A percentile compares a stretch with the other conserved stretches of the same genome.
These are phyloP conservation scores for Coemansia biformis DNA, from an alignment of 192 early-diverging fungal species.

Conservation along the genomic window DNA sequence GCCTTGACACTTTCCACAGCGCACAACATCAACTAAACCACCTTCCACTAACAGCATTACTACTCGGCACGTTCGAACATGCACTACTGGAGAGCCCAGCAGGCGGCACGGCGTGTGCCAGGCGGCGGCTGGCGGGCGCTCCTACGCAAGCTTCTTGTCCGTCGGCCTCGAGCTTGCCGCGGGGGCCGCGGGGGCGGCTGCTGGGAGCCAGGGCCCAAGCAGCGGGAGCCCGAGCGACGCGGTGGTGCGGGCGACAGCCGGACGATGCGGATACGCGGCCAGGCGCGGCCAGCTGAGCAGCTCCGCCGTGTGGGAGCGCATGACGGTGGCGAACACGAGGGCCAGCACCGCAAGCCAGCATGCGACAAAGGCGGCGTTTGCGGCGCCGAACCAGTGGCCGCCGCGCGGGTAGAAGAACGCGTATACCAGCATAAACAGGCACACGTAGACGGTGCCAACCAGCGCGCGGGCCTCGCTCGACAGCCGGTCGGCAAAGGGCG, in stretches of 20 bases:
- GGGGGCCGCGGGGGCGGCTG: slow-evolving; percentile 19
- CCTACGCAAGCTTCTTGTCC: slow-evolving; percentile 30
- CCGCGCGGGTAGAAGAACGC: slow-evolving; percentile 51
- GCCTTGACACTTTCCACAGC: no score
- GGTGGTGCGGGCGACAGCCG: slow-evolving; percentile 32
- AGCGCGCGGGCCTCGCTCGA: slow-evolving; percentile 55
- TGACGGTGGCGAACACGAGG: slow-evolving; percentile 31
- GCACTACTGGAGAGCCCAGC: no score
- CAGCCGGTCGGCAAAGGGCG: slow-evolving; percentile 55
- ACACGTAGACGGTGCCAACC: slow-evolving; percentile 47
- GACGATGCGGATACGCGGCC: slow-evolving; percentile 31
- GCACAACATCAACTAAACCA: no score
- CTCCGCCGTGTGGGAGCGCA: slow-evolving; percentile 40
- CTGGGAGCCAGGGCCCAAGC: slow-evolving; percentile 32
- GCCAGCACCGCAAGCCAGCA: slow-evolving; percentile 39
- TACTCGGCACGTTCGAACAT: no score
- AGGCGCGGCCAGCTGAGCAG: slow-evolving; percentile 53
- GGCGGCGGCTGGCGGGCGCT: no score
- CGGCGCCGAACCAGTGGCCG: slow-evolving; percentile 31
- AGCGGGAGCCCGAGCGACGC: slow-evolving; percentile 31
- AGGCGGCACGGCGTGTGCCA: no score
- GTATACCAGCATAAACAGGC: slow-evolving; percentile 50
- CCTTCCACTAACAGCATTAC: no score
- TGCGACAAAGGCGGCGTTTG: slow-evolving; percentile 29
- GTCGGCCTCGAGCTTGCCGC: slow-evolving; percentile 10